These are phyloP conservation scores for Globisporangium paroecandrum DNA, from an alignment of 352 stramenopile genomes.

Conservation along the genomic window DNA sequence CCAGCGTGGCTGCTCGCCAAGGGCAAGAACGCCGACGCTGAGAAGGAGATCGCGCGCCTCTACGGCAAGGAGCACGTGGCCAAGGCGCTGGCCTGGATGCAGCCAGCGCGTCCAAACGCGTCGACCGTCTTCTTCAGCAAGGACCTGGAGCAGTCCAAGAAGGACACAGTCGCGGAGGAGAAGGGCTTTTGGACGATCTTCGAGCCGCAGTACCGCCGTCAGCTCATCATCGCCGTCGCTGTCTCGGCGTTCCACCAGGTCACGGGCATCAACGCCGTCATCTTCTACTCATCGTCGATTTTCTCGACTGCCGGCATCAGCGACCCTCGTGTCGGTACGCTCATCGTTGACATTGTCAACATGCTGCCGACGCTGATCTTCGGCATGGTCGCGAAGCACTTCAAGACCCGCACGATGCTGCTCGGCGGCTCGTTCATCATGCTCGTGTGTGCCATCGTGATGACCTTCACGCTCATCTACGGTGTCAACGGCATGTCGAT, in stretches of 20 bases:
- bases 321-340: slow-evolving; percentile 34
- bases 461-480: slow-evolving; percentile 44
- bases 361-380: slow-evolving; percentile 29
- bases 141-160: slow-evolving; percentile 5
- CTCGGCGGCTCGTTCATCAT: slow-evolving; percentile 43
- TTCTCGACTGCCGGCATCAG: slow-evolving; percentile 41
- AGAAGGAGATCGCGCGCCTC: slow-evolving; percentile 28
- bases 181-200: slow-evolving; percentile 19
- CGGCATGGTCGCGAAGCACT: slow-evolving; percentile 32
- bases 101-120: not conserved
- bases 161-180: not conserved
- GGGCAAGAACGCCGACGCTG: slow-evolving; percentile 27
- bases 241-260: slow-evolving; percentile 41
- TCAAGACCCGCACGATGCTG: slow-evolving; percentile 54
- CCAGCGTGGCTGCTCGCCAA: slow-evolving; percentile 48
- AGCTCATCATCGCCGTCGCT: slow-evolving; percentile 35
- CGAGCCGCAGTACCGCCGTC: slow-evolving; percentile 23
- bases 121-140: slow-evolving; percentile 7
- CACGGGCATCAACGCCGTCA: slow-evolving; percentile 52
- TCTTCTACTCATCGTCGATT: slow-evolving; percentile 48
- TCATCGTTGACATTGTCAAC: slow-evolving; percentile 41
- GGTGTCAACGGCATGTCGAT: slow-evolving; percentile 35
- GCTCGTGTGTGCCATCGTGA: slow-evolving; percentile 40
- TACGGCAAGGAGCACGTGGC: slow-evolving; percentile 37
- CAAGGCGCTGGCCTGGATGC: slow-evolving; percentile 32